Conservation (phyloP, 1,139 yeast genomes). For the Pichia sp. region DNA sequence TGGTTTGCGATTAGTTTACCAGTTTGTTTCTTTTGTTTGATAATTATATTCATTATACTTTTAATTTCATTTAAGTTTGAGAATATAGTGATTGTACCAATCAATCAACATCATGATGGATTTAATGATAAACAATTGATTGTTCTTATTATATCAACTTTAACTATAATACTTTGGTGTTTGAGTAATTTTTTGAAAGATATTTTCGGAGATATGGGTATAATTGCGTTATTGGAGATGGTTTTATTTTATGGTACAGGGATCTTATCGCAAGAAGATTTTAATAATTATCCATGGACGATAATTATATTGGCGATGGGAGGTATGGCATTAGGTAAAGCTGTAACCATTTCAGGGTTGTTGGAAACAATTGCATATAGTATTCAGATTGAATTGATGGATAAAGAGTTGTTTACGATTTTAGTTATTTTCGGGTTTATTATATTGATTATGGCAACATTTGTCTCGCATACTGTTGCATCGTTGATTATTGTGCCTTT, state of each 20-base stretch:
- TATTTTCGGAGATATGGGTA: conserved; percentile 83
- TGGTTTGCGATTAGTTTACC: conserved; percentile 90
- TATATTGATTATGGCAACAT: conserved; percentile 79
- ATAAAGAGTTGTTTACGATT: conserved; percentile 60
- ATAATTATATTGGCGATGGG: conserved; percentile 94
- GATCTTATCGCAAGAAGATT: conserved; percentile 71
- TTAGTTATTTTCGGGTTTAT: conserved; percentile 70
- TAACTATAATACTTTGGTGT: conserved; percentile 84
- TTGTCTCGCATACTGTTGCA: conserved; percentile 93
- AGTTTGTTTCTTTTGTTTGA: conserved; percentile 53
- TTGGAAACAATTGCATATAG: conserved; percentile 67
- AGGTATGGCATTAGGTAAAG: conserved; percentile 88
- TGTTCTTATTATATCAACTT: conserved; percentile 55
- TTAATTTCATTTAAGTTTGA: conserved; percentile 61
- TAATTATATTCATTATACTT: conserved; percentile 66
- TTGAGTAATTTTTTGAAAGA: conserved; percentile 60
- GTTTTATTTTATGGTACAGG: conserved; percentile 85
- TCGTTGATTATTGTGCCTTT: conserved; percentile 85
- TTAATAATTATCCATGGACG: conserved; percentile 91
- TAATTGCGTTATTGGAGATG: conserved; percentile 78
- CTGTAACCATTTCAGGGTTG: conserved; percentile 82
- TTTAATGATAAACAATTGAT: conserved; percentile 70
- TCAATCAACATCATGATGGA: conserved; percentile 49
- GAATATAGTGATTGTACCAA: conserved; percentile 52
- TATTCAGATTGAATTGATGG: conserved; percentile 54